These are phyloP conservation scores for Arabidopsis arenosa DNA, from an alignment of 345 rosid species.

Conservation along the genomic window DNA sequence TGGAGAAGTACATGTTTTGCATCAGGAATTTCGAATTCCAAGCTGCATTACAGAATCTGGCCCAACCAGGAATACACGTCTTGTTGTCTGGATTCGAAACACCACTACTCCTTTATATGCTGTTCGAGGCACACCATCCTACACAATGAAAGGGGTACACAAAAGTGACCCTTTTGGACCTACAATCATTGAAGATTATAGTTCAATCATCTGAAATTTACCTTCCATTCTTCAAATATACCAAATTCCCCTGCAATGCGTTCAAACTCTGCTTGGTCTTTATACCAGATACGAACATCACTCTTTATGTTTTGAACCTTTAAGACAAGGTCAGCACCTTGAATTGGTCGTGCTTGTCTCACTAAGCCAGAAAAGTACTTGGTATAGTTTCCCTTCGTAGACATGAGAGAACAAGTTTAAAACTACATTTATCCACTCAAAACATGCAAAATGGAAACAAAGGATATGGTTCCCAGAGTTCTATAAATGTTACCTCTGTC, in stretches of 20 bases:
- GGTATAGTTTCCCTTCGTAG: constrained; percentile 68
- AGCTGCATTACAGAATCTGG: constrained; percentile 68
- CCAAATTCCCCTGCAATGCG: constrained; percentile 84
- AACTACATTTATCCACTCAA: constrained; percentile 15
- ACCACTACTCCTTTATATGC: constrained; percentile 93
- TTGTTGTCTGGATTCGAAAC: constrained; percentile 67
- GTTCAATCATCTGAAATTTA: constrained; percentile 34
- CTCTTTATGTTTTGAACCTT: constrained; percentile 65
- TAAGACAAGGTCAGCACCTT: constrained; percentile 70
- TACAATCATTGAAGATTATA: constrained; percentile 17
- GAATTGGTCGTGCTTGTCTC: constrained; percentile 68
- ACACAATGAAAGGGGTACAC: constrained; percentile 18
- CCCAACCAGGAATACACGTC: constrained; percentile 76
- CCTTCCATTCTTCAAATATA: constrained; percentile 98
- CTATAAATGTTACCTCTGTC: constrained; percentile 62
- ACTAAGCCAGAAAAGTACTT: constrained; percentile 69
- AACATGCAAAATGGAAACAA: constrained; percentile 11
- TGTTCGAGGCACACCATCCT: constrained; percentile 98
- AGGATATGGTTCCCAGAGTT: constrained; percentile 15
- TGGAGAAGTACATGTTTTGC: constrained; percentile 31
- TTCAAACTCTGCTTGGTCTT: constrained; percentile 78
- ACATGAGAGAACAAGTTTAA: constrained; percentile 34
- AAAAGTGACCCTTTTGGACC: constrained; percentile 19
- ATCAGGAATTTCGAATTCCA: constrained; percentile 61
- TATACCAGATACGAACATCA: constrained; percentile 77